phyloP scores from a whole-genome alignment of 257 asterid genomes.

The Datura wrightii region DNA sequence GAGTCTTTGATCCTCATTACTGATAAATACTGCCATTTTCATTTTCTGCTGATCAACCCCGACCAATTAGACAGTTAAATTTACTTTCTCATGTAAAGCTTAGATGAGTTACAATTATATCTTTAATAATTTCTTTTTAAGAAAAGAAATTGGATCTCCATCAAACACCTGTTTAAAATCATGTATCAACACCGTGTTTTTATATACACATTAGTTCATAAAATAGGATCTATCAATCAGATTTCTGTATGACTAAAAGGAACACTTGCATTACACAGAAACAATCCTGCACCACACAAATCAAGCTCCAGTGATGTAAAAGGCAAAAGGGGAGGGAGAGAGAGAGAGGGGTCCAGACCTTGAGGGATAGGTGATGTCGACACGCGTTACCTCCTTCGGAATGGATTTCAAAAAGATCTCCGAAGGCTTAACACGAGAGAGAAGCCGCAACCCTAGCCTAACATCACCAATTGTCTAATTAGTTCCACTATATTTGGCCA shows the following conservation, averaged over 20 bases:
- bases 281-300: slow-evolving; percentile 5
- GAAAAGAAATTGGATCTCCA: too few relatives aligned
- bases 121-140: neutral
- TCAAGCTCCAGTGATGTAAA: slow-evolving; percentile 23
- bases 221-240: slow-evolving; percentile 13
- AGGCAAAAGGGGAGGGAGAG: slow-evolving; percentile 4
- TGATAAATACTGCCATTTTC: neutral
- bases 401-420: slow-evolving; percentile 92
- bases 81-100: slow-evolving; percentile 12
- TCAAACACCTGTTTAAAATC: neutral
- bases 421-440: slow-evolving; percentile 90
- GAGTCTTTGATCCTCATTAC: neutral
- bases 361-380: slow-evolving; percentile 81
- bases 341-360: slow-evolving; percentile 46
- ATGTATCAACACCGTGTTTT: neutral
- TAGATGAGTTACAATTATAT: neutral
- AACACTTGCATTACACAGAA: slow-evolving; percentile 23
- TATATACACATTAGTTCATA: neutral
- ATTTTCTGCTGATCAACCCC: neutral
- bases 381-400: slow-evolving; percentile 67
- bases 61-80: neutral
- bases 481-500: neutral
- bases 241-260: neutral
- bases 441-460: slow-evolving; percentile 83
- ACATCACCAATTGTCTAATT: slow-evolving; percentile 29